phyloP scores from a whole-genome alignment of 805 yeast species.

The Lipomyces orientalis region DNA sequence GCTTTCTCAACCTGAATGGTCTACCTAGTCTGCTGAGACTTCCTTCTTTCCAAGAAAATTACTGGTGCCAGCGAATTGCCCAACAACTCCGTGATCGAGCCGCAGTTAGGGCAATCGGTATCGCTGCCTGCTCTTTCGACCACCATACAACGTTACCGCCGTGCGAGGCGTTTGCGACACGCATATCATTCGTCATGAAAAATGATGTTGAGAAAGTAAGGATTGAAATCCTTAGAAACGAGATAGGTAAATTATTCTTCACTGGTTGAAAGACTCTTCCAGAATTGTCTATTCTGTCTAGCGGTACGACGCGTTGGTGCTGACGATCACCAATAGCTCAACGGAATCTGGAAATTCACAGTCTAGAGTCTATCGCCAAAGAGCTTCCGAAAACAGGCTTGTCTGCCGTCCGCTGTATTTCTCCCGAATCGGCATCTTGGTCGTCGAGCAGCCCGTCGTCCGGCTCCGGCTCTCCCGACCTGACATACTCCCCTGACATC shows the following conservation, averaged over 20 bases:
- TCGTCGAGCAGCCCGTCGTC: not conserved
- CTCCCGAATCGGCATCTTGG: constrained; percentile 7
- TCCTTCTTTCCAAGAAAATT: not conserved
- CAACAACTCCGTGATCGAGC: not conserved
- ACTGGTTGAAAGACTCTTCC: no score
- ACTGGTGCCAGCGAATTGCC: not conserved
- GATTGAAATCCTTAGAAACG: constrained; percentile 29
- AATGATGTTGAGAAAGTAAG: constrained; percentile 14
- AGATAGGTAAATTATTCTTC: constrained; percentile 20
- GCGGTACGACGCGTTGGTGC: not conserved
- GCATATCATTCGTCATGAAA: constrained; percentile 10
- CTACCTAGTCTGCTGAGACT: not conserved
- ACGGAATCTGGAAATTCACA: constrained; percentile 26
- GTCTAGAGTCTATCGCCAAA: constrained; percentile 31
- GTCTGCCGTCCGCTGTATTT: not conserved
- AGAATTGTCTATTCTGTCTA: not conserved
- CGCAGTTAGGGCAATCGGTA: not conserved
- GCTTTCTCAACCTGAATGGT: not conserved
- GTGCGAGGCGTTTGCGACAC: not conserved
- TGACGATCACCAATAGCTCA: constrained; percentile 14
- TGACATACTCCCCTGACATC: not conserved
- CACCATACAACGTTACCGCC: not conserved
- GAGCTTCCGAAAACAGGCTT: constrained; percentile 21
- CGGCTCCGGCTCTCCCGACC: constrained; percentile 3
- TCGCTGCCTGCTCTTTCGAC: not conserved